These are phyloP conservation scores for Carex myosuroides DNA, from an alignment of 176 grass and related monocot species.

Conservation along the genomic window DNA sequence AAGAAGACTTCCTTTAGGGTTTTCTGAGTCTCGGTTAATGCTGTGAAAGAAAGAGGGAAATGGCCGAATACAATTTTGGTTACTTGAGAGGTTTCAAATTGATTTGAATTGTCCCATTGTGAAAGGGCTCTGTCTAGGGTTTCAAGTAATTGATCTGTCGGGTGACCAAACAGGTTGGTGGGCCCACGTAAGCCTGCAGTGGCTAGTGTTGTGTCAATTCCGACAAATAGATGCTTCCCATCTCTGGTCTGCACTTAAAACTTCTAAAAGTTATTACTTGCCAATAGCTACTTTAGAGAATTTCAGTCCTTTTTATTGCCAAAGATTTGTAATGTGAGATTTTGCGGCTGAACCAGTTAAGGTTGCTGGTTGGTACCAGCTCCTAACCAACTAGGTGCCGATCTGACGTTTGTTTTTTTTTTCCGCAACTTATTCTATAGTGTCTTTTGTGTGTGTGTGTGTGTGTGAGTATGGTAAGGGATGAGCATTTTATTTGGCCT, in stretches of 20 bases:
- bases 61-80: conserved; percentile 75
- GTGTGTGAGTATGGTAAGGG: not conserved
- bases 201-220: conserved; percentile 81
- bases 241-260: conserved; percentile 62
- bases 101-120: conserved; percentile 49
- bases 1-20: conserved; percentile 75
- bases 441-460: not conserved
- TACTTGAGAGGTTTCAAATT: conserved; percentile 32
- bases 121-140: conserved; percentile 59
- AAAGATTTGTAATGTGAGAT: not conserved
- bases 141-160: conserved; percentile 60
- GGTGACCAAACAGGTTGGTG: conserved; percentile 93
- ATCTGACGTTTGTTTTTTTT: not conserved
- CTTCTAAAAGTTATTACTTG: not conserved
- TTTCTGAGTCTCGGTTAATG: conserved; percentile 73
- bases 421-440: not conserved
- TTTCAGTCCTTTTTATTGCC: not conserved
- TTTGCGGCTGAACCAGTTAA: not conserved
- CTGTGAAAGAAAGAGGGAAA: conserved; percentile 82
- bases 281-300: not conserved
- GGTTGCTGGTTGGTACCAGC: not conserved
- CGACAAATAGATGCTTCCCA: conserved; percentile 83
- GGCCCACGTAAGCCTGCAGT: conserved; percentile 60
- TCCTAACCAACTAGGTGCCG: not conserved
- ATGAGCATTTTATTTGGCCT: not conserved